Evolutionary conservation across 148 eudicot genomes (phyloP), one percentile per base, ranked within the genome.

Genomic region (Fagopyrum tataricum): DNA sequence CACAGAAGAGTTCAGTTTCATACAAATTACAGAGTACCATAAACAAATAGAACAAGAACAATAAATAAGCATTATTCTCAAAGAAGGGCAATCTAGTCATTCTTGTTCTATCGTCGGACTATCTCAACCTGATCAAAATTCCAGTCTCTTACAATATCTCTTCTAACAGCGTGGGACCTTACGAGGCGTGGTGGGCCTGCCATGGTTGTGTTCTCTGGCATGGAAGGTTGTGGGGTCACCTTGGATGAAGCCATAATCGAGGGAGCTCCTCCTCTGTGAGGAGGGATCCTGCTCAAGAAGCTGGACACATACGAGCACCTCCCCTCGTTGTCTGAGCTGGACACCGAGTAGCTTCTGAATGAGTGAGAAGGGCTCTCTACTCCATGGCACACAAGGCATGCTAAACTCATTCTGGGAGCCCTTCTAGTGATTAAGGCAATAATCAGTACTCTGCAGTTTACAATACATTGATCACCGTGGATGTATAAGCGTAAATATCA

Each of bases 341-440:
- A 92, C 15, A 86, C 83, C 0, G 93, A 92, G 84, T 88, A 88
- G 73, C 97, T 92, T 80, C 97, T 79, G 72, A 90, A 88, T 49
- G 96, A 92, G 73, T 81, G 88, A 40, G 96, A 90, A 1, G 97
- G 96, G 72, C 97, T 92, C 76, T 90, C 91, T 59, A 92, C 96
- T n/a, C 92, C 76, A 46, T 87, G 97, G 86, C 96, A 92, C 67
- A 87, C 96, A 26, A 90, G 87, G 76, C 97, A 92, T 73, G 93
- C 91, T 73, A 88, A 84, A 76, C 92, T 90, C 96, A 92, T 92
- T 14, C 17, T 48, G 13, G 7, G n/a, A 12, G 53, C 53, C 53
- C 53, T 12, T 13, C 17, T 48, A 48, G n/a, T 14, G 17, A 48
- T 48, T 17, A 48, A 7, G 17, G 53, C 17, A 48, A 14, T 3